These are phyloP conservation scores for Chaetoceros muelleri DNA, from an alignment of 108 stramenopile genomes.

Conservation along the genomic window DNA sequence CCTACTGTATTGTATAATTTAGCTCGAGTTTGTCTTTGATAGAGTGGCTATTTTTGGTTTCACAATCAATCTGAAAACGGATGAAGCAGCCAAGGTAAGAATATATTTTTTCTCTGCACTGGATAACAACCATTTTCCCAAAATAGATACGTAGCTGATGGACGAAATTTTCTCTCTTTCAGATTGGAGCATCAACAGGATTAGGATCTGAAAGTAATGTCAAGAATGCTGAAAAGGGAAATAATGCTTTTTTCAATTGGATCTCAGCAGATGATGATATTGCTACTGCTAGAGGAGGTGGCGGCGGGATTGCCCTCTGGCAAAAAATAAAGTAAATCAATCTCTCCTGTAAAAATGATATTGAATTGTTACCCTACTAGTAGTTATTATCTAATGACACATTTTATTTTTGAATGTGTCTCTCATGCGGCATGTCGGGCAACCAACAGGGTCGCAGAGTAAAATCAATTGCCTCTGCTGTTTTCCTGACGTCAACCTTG, in stretches of 20 bases:
- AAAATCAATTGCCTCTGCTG: conserved; percentile 68
- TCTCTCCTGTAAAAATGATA: not conserved
- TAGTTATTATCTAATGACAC: too few species aligned
- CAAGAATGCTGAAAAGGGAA: conserved; percentile 45
- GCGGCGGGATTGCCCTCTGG: conserved; percentile 88
- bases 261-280: conserved; percentile 79
- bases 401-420: too few species aligned
- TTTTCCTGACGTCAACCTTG: conserved; percentile 59
- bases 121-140: too few species aligned
- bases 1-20: too few species aligned
- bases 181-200: conserved; percentile 58
- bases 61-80: conserved; percentile 32
- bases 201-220: conserved; percentile 71
- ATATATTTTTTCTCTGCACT: too few species aligned
- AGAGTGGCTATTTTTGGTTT: conserved; percentile 37
- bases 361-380: too few species aligned
- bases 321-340: conserved; percentile 32
- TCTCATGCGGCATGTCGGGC: too few species aligned
- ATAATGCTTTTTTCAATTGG: conserved; percentile 85
- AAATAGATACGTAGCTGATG: conserved; percentile 34
- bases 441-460: conserved; percentile 77
- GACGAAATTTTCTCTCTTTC: too few species aligned
- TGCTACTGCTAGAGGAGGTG: conserved; percentile 88
- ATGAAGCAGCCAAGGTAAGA: conserved; percentile 33
- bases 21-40: conserved; percentile 83